Evolutionary conservation across 345 rosid species (phyloP).

Genomic region (Rhizophora apiculata): DNA sequence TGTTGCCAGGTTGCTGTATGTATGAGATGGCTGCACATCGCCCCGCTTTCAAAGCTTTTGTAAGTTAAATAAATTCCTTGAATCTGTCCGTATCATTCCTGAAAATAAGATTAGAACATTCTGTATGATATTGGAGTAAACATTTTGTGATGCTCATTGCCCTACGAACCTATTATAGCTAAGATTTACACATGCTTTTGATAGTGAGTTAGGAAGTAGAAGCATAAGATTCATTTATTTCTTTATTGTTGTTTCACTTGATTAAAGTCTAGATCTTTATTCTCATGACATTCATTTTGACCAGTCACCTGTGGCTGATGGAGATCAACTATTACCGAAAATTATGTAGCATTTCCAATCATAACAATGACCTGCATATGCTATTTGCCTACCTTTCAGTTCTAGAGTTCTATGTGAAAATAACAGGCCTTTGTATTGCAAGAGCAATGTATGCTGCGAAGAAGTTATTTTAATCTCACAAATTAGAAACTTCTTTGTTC

Average conservation of each 20-base stretch:
- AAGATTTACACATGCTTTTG: not conserved
- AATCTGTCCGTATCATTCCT: not conserved
- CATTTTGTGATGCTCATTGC: no score
- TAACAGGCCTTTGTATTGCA: not conserved
- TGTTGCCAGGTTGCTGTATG: constrained; percentile 85
- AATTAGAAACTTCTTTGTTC: no score
- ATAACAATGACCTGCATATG: not conserved
- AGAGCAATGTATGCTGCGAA: not conserved
- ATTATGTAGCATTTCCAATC: constrained; percentile 8
- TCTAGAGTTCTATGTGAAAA: not conserved
- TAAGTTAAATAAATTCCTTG: constrained; percentile 38
- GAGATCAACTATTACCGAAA: not conserved
- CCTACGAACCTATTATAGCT: not conserved
- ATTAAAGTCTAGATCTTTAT: not conserved
- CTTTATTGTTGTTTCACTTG: not conserved
- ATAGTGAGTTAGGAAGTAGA: not conserved
- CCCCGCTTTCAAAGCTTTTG: constrained; percentile 98
- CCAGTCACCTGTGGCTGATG: not conserved
- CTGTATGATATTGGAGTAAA: not conserved
- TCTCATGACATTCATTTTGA: not conserved
- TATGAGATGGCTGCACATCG: constrained; percentile 99
- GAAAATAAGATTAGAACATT: not conserved
- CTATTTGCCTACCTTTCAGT: not conserved
- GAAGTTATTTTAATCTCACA: not conserved
- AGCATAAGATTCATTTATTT: not conserved